Evolutionary conservation across 768 basidiomycete genomes (phyloP).

Genomic region (Calocybe cyanea): DNA sequence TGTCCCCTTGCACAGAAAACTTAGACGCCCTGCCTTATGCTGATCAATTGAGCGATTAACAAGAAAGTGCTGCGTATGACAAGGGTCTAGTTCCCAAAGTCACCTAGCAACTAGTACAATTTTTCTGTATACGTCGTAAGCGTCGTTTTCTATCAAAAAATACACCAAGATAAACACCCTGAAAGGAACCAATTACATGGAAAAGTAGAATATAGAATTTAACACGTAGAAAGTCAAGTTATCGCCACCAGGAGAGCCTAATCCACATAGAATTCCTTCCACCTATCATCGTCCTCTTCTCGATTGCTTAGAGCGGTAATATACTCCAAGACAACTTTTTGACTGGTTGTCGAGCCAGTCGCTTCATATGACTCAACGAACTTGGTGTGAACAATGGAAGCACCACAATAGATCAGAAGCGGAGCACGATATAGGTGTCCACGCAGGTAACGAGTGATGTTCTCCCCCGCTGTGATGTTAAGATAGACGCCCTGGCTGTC

Average conservation of each 20-base stretch:
- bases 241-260: background rate
- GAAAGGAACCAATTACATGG: too few relatives aligned
- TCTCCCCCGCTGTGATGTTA: constrained; percentile 20
- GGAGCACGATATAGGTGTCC: constrained; percentile 19
- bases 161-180: too few relatives aligned
- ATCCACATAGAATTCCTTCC: constrained; percentile 9
- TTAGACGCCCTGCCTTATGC: too few relatives aligned
- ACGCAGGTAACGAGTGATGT: constrained; percentile 19
- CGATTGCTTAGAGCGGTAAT: constrained; percentile 11
- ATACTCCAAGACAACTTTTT: constrained; percentile 9
- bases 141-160: too few relatives aligned
- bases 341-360: constrained; percentile 17
- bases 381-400: constrained; percentile 14
- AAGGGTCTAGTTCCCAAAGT: too few relatives aligned
- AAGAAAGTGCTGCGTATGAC: too few relatives aligned
- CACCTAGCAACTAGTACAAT: background rate
- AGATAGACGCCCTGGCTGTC: constrained; percentile 5
- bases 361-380: constrained; percentile 17
- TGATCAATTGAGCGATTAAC: too few relatives aligned
- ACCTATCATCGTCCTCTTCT: constrained; percentile 7
- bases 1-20: too few relatives aligned
- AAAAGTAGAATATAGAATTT: too few relatives aligned
- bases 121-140: too few relatives aligned
- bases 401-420: constrained; percentile 22
- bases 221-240: too few relatives aligned